phyloP scores from a whole-genome alignment of 345 rosid species.

The Triadica sebifera region DNA sequence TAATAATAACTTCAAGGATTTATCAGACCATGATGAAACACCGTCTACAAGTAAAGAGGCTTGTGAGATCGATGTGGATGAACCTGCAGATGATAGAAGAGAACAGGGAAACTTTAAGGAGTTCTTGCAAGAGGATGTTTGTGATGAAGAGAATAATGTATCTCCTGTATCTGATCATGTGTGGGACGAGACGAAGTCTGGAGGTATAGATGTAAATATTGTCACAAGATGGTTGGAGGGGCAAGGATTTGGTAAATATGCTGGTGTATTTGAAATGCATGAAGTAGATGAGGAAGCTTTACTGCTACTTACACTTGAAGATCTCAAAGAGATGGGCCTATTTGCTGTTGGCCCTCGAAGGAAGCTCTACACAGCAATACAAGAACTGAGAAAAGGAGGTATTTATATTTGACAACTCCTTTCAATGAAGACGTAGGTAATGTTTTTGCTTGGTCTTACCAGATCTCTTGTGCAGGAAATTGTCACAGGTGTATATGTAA shows the following conservation, averaged over 20 bases:
- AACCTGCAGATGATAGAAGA: conserved; percentile 16
- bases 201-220: conserved; percentile 10
- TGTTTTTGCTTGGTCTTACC: conserved; percentile 1
- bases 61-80: conserved; percentile 24
- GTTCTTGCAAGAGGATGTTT: conserved; percentile 19
- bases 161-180: conserved; percentile 11
- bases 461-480: conserved; percentile 24
- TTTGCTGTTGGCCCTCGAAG: conserved; percentile 55
- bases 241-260: conserved; percentile 49
- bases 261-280: conserved; percentile 45
- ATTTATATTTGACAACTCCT: conserved; percentile 5
- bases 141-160: conserved; percentile 17
- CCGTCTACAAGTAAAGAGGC: conserved; percentile 34
- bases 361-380: conserved; percentile 53
- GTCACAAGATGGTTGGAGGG: conserved; percentile 53
- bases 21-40: conserved; percentile 26
- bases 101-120: conserved; percentile 16
- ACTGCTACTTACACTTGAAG: conserved; percentile 53
- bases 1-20: conserved; percentile 19
- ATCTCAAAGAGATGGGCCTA: conserved; percentile 63
- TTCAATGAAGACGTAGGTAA: conserved; percentile 6
- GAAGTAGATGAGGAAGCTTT: conserved; percentile 54
- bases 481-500: conserved; percentile 25
- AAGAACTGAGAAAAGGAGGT: conserved; percentile 30
- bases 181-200: conserved; percentile 22